phyloP scores from a whole-genome alignment of 345 rosid genomes.

The Gossypium herbaceum region DNA sequence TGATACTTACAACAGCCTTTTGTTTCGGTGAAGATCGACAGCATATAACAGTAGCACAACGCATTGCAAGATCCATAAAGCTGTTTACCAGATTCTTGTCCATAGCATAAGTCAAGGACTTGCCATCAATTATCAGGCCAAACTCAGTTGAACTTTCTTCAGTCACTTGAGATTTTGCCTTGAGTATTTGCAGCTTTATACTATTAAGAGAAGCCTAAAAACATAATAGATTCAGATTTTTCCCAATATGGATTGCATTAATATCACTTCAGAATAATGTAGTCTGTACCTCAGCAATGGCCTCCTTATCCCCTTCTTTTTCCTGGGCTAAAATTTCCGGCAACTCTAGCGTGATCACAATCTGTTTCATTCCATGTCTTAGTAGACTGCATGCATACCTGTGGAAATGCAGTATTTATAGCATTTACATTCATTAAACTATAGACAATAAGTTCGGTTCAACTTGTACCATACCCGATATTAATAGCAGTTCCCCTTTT shows the following conservation, averaged over 20 bases:
- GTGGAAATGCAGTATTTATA: slow-evolving; percentile 21
- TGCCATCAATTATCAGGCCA: slow-evolving; percentile 87
- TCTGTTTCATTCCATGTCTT: slow-evolving; percentile 65
- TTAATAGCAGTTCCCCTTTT: slow-evolving; percentile 89
- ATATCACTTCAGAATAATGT: slow-evolving; percentile 8
- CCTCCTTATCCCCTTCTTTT: slow-evolving; percentile 56
- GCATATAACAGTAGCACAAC: slow-evolving; percentile 73
- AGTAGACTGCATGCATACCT: slow-evolving; percentile 84
- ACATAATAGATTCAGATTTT: slow-evolving; percentile 16
- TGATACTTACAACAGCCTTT: slow-evolving; percentile 83
- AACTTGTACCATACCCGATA: slow-evolving; percentile 59
- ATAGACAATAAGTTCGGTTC: slow-evolving; percentile 2
- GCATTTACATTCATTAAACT: slow-evolving; percentile 11
- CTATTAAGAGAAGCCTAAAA: slow-evolving; percentile 58
- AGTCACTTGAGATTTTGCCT: slow-evolving; percentile 36
- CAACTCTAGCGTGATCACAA: slow-evolving; percentile 58
- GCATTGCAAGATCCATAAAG: slow-evolving; percentile 60
- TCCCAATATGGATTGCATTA: not conserved
- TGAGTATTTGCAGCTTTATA: slow-evolving; percentile 41
- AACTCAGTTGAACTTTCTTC: slow-evolving; percentile 29
- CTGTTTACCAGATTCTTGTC: slow-evolving; percentile 35
- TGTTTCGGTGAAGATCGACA: slow-evolving; percentile 92
- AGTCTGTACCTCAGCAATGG: slow-evolving; percentile 42
- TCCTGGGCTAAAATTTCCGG: slow-evolving; percentile 57
- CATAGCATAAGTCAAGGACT: slow-evolving; percentile 62